Percentiles rank a stretch among this genome's conserved stretches.
Conservation (phyloP, 495 filamentous ascomycete genomes). For the Pseudevernia furfuracea region DNA sequence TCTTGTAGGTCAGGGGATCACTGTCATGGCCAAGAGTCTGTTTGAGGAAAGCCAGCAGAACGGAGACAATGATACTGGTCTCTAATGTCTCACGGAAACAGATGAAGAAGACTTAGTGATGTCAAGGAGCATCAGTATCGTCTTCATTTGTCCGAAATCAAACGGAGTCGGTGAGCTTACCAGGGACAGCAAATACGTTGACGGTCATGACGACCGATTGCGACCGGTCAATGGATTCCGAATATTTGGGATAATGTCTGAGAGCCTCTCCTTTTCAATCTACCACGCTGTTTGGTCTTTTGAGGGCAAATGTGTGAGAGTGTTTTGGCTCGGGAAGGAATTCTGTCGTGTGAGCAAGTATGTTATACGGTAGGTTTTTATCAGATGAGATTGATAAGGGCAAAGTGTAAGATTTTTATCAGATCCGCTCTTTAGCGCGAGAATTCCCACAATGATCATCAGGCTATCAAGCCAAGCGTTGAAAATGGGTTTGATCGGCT, state of each 20-base stretch:
- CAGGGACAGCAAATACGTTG: slow-evolving; percentile 38
- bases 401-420: slow-evolving; percentile 18
- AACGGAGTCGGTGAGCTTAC: slow-evolving; percentile 22
- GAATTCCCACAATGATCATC: not conserved
- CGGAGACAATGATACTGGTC: slow-evolving; percentile 71
- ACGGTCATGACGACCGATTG: slow-evolving; percentile 30
- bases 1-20: slow-evolving; percentile 54
- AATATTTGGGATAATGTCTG: not conserved
- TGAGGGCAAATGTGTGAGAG: not conserved
- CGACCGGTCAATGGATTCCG: not conserved
- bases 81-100: slow-evolving; percentile 79
- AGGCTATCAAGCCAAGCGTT: not conserved
- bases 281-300: not conserved
- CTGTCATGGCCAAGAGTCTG: slow-evolving; percentile 59
- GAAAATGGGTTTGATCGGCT: not conserved
- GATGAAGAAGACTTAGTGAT: slow-evolving; percentile 63
- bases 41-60: slow-evolving; percentile 74
- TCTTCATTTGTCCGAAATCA: not conserved
- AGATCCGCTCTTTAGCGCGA: slow-evolving; percentile 22
- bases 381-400: slow-evolving; percentile 26
- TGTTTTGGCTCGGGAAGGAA: too few relatives aligned
- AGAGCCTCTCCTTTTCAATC: not conserved
- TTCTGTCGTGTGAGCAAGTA: too few relatives aligned
- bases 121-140: slow-evolving; percentile 3
- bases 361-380: slow-evolving; percentile 12